A percentile compares a stretch with the other conserved stretches of the same genome.
These are phyloP conservation scores for Physaria fendleri DNA, from an alignment of 345 rosid genomes.

Conservation along the genomic window DNA sequence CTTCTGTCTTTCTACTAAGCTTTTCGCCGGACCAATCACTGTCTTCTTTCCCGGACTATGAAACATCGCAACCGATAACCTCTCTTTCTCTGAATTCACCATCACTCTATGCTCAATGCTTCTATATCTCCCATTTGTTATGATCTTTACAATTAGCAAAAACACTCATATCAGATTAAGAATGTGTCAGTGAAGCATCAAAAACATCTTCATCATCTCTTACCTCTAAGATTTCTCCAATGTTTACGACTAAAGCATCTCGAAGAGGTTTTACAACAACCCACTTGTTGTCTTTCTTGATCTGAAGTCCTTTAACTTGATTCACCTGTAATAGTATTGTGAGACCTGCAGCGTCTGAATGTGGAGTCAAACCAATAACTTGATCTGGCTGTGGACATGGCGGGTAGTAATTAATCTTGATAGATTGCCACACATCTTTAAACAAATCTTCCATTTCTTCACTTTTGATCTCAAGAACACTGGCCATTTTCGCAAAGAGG, in stretches of 20 bases:
- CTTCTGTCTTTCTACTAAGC: slow-evolving; percentile 28
- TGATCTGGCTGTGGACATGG: slow-evolving; percentile 37
- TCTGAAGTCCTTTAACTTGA: slow-evolving; percentile 36
- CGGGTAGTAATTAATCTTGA: slow-evolving; percentile 34
- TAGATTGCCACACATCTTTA: slow-evolving; percentile 31
- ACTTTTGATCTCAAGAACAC: slow-evolving; percentile 19
- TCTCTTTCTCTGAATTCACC: slow-evolving; percentile 37
- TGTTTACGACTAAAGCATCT: slow-evolving; percentile 39
- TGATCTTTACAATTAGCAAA: slow-evolving; percentile 29
- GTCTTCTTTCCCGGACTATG: slow-evolving; percentile 23
- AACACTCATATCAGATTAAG: slow-evolving; percentile 1
- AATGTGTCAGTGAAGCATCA: neutral
- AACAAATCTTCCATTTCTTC: slow-evolving; percentile 33
- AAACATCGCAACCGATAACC: slow-evolving; percentile 44
- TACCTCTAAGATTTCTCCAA: slow-evolving; percentile 52
- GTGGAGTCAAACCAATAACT: slow-evolving; percentile 32
- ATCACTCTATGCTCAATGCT: slow-evolving; percentile 47
- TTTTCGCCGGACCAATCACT: slow-evolving; percentile 38
- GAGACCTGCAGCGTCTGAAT: slow-evolving; percentile 36
- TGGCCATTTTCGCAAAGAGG: slow-evolving; percentile 20
- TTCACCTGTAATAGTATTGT: slow-evolving; percentile 36
- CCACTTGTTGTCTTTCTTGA: slow-evolving; percentile 37
- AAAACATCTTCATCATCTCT: neutral
- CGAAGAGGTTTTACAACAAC: slow-evolving; percentile 31
- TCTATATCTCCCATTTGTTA: slow-evolving; percentile 38